Percentiles rank a stretch among this genome's conserved stretches.
phyloP scores from a whole-genome alignment of 1,284 basidiomycete species.

The Schizophyllum amplum region DNA sequence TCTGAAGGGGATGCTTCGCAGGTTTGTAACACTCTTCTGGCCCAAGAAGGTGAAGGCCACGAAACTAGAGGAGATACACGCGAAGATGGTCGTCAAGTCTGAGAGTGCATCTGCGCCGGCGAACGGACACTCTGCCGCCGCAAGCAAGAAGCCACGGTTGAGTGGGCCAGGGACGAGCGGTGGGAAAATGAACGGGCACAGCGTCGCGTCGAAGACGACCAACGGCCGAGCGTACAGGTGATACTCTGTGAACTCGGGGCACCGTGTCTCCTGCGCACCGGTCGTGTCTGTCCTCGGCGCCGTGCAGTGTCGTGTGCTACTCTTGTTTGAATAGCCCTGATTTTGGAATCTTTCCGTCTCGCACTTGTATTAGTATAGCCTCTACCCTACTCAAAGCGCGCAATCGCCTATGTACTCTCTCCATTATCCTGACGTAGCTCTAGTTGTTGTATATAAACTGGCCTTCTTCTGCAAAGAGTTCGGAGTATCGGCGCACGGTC shows the following conservation, averaged over 20 bases:
- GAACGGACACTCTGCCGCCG: constrained; percentile 34
- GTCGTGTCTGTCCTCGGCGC: constrained; percentile 15
- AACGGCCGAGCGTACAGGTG: constrained; percentile 47
- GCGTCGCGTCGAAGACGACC: constrained; percentile 29
- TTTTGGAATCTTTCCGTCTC: no score
- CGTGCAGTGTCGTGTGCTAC: no score
- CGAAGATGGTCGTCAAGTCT: constrained; percentile 82
- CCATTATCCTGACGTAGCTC: no score
- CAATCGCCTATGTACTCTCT: no score
- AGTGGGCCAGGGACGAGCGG: constrained; percentile 20
- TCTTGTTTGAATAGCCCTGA: no score
- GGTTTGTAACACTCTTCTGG: constrained; percentile 95
- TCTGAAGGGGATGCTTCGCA: constrained; percentile 23
- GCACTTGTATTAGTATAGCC: no score
- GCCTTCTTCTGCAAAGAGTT: no score
- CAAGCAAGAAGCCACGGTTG: constrained; percentile 46
- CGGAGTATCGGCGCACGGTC: no score
- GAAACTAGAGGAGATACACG: constrained; percentile 88
- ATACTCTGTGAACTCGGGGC: constrained; percentile 25
- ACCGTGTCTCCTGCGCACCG: constrained; percentile 11
- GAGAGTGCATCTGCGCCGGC: constrained; percentile 36
- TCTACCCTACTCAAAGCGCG: no score
- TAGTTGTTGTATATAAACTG: no score
- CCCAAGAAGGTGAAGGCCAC: constrained; percentile 91
- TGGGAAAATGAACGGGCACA: constrained; percentile 42